Evolutionary conservation across 2,329 filamentous ascomycete species (phyloP).

Genomic region (Epichloe elymi): DNA sequence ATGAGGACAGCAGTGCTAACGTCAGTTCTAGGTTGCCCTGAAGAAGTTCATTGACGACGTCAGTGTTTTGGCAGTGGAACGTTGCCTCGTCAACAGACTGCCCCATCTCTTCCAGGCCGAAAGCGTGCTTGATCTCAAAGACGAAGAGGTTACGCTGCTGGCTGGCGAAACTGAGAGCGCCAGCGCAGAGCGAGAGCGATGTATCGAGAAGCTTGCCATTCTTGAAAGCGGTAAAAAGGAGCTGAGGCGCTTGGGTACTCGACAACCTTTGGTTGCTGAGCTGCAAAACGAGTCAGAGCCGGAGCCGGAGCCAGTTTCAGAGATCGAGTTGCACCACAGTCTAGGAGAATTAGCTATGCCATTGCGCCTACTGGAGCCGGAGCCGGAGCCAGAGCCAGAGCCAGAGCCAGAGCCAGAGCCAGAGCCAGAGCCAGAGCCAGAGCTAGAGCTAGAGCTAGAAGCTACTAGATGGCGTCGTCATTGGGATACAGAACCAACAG

Average conservation of each 20-base stretch:
- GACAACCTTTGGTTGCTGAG: neutral
- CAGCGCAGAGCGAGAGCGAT: slow-evolving; percentile 1
- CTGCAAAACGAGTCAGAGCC: no score
- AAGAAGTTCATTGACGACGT: slow-evolving; percentile 13
- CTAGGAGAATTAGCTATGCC: no score
- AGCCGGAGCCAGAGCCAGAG: no score
- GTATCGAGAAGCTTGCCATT: slow-evolving; percentile 1
- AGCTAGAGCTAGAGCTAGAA: no score
- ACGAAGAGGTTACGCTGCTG: slow-evolving; percentile 4
- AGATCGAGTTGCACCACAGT: no score
- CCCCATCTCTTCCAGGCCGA: slow-evolving; percentile 10
- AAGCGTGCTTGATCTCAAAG: slow-evolving; percentile 8
- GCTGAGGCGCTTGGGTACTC: neutral
- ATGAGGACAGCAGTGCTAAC: neutral
- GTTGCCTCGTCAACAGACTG: slow-evolving; percentile 9
- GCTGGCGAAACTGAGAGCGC: slow-evolving; percentile 2
- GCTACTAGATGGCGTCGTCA: no score
- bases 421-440: no score
- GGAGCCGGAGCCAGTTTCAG: no score
- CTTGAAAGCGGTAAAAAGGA: neutral
- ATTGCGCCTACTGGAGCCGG: no score
- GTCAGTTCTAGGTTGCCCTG: slow-evolving; percentile 8
- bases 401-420: no score
- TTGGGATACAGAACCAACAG: no score
- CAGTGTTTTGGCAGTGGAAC: slow-evolving; percentile 14